Percentiles rank a stretch among this genome's conserved stretches.
Evolutionary conservation across 2,329 filamentous ascomycete species (phyloP).

Genomic region (Fusarium odoratissimum): DNA sequence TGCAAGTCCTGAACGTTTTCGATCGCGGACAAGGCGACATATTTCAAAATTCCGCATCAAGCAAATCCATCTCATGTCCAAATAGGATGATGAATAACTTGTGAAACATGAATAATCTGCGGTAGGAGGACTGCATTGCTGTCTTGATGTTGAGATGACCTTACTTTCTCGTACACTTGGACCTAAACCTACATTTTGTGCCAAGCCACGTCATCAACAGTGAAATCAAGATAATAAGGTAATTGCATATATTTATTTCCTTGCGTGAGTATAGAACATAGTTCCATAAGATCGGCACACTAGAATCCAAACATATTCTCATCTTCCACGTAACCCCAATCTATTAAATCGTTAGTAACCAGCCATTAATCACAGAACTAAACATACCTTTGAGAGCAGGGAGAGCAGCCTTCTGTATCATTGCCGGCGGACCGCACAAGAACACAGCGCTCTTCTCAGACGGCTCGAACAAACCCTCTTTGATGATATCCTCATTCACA

Average conservation of each 20-base stretch:
- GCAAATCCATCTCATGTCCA: fast-evolving
- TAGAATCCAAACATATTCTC: neutral
- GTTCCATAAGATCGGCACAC: fast-evolving
- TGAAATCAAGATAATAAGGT: fast-evolving
- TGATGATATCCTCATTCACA: neutral
- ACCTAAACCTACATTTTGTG: fast-evolving
- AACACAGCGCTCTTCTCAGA: neutral
- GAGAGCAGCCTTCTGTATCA: neutral
- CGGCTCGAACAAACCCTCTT: neutral
- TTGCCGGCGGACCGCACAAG: neutral
- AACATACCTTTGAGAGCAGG: neutral
- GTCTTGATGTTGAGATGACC: no score
- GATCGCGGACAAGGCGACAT: fast-evolving
- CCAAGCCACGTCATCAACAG: fast-evolving
- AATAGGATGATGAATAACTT: fast-evolving
- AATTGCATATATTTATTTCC: fast-evolving
- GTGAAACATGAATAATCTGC: fast-evolving
- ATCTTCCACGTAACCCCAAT: conserved; percentile 2
- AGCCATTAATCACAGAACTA: neutral
- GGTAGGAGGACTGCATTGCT: neutral
- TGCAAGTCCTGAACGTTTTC: neutral
- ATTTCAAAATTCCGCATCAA: neutral
- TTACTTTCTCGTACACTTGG: neutral
- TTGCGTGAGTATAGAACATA: fast-evolving
- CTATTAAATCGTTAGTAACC: neutral